Evolutionary conservation across 2,329 filamentous ascomycete genomes (phyloP).

Genomic region (Leptographium flavum): DNA sequence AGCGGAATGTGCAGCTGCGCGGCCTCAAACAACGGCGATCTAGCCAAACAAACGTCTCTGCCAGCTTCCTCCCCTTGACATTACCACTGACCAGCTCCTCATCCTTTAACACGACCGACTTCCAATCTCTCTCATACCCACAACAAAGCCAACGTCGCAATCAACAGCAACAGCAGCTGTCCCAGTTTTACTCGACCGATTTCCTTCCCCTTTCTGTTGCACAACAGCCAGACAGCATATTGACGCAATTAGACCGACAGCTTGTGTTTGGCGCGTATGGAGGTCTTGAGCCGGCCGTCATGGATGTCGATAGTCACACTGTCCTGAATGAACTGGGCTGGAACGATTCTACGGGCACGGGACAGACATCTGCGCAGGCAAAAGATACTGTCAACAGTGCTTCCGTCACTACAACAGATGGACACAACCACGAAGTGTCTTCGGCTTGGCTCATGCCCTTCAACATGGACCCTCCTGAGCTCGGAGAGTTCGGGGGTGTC

Average conservation of each 20-base stretch:
- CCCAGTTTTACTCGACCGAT: constrained; percentile 33
- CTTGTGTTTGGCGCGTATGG: constrained; percentile 62
- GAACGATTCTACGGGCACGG: constrained; percentile 16
- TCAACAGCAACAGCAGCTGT: constrained; percentile 6
- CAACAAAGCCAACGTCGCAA: constrained; percentile 14
- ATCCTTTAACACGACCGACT: constrained; percentile 24
- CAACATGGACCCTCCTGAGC: constrained; percentile 66
- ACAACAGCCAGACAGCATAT: constrained; percentile 31
- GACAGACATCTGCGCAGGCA: constrained; percentile 2
- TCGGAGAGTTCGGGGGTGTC: constrained; percentile 30
- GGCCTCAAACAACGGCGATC: constrained; percentile 24
- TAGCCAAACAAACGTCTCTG: constrained; percentile 28
- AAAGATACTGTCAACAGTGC: constrained; percentile 4
- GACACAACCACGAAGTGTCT: constrained; percentile 29
- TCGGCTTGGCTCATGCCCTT: constrained; percentile 89
- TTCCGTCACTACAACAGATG: constrained; percentile 1
- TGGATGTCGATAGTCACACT: constrained; percentile 24
- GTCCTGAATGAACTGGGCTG: constrained; percentile 29
- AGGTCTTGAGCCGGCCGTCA: constrained; percentile 30
- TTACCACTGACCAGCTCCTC: constrained; percentile 27
- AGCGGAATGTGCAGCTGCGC: constrained; percentile 14
- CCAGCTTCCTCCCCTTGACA: constrained; percentile 26
- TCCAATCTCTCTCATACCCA: constrained; percentile 32
- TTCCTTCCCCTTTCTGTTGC: constrained; percentile 37
- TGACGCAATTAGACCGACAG: constrained; percentile 61